Evolutionary conservation across 192 early-diverging fungal species (phyloP).

Genomic region (Mortierella claussenii): DNA sequence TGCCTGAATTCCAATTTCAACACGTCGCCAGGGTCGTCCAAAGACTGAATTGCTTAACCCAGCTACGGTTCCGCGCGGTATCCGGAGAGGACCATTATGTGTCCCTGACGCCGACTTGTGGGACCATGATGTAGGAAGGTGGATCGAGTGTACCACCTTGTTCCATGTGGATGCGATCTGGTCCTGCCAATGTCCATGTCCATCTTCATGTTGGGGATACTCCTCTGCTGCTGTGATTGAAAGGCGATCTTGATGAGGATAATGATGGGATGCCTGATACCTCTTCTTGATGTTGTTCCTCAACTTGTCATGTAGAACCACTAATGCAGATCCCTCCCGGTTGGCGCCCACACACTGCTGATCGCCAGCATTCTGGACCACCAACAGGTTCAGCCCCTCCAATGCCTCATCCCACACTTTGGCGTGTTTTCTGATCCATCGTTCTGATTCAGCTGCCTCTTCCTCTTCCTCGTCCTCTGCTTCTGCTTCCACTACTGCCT

Average conservation of each 20-base stretch:
- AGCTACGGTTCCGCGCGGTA: neutral
- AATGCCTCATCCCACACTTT: constrained; percentile 22
- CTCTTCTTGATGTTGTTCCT: neutral
- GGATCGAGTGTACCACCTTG: neutral
- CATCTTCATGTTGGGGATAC: too few relatives aligned
- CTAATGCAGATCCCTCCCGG: constrained; percentile 23
- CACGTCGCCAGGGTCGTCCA: constrained; percentile 53
- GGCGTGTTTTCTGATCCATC: constrained; percentile 22
- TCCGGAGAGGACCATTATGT: neutral
- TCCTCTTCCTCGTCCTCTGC: too few relatives aligned
- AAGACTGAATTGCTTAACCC: constrained; percentile 57
- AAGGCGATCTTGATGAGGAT: too few relatives aligned
- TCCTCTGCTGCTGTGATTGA: too few relatives aligned
- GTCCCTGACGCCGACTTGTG: neutral
- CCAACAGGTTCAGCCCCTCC: constrained; percentile 57
- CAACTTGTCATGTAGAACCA: constrained; percentile 2
- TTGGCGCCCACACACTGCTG: constrained; percentile 48
- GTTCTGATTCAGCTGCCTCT: constrained; percentile 4
- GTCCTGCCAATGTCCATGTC: too few relatives aligned
- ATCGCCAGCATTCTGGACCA: constrained; percentile 22
- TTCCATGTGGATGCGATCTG: neutral
- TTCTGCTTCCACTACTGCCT: too few relatives aligned
- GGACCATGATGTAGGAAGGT: neutral
- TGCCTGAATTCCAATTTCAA: constrained; percentile 35
- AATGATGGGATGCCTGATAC: too few relatives aligned